A percentile compares a stretch with the other conserved stretches of the same genome.
phyloP scores from a whole-genome alignment of 2,329 filamentous ascomycete species.

The Clarireedia monteithiana region DNA sequence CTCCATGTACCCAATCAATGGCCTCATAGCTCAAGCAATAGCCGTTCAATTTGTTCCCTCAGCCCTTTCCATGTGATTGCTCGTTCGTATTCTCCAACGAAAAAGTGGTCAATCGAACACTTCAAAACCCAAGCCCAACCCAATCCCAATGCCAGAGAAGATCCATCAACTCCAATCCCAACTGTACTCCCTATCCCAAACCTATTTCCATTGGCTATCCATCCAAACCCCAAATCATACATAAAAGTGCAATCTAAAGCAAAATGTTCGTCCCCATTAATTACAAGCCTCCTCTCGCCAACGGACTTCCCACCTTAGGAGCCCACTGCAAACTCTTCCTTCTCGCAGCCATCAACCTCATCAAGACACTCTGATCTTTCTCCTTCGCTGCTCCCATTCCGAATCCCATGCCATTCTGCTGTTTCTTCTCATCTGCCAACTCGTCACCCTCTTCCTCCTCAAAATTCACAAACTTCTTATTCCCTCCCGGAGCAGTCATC shows the following conservation, averaged over 20 bases:
- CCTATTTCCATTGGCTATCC: neutral
- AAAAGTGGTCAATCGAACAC: too few relatives aligned
- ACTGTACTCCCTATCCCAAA: neutral
- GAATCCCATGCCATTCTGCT: constrained; percentile 24
- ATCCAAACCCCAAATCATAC: neutral
- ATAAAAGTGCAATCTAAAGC: neutral
- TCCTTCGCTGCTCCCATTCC: constrained; percentile 33
- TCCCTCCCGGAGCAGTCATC: constrained; percentile 18
- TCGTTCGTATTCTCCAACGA: too few relatives aligned
- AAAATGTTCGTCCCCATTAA: neutral
- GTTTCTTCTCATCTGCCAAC: neutral
- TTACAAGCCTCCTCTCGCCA: constrained; percentile 39
- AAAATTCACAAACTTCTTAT: constrained; percentile 18
- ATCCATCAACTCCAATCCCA: too few relatives aligned
- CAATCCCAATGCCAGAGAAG: too few relatives aligned
- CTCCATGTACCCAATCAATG: too few relatives aligned
- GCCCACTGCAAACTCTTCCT: constrained; percentile 73
- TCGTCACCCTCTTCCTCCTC: constrained; percentile 10
- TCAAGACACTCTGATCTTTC: constrained; percentile 41
- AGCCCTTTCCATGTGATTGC: too few relatives aligned
- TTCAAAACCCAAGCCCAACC: too few relatives aligned
- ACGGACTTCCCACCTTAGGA: constrained; percentile 65
- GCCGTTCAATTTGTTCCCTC: too few relatives aligned
- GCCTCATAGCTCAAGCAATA: too few relatives aligned
- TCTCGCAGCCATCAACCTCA: constrained; percentile 56